Percentiles rank a stretch among this genome's conserved stretches.
These are phyloP conservation scores for Ambrosia hybrid DNA, from an alignment of 140 eudicot species.

Conservation along the genomic window DNA sequence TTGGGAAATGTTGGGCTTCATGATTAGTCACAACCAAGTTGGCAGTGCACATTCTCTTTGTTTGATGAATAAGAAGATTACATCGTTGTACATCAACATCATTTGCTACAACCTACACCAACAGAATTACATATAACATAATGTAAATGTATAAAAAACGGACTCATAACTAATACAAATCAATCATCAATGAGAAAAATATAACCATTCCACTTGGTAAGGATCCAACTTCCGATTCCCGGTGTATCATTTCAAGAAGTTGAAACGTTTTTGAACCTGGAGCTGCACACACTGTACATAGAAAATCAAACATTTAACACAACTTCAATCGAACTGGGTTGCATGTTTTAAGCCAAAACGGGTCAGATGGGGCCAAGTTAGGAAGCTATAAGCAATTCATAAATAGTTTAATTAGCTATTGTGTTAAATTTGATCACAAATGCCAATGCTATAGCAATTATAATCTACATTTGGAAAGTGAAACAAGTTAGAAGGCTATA, in stretches of 20 bases:
- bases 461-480: not conserved
- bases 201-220: constrained; percentile 93
- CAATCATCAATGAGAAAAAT: constrained; percentile 12
- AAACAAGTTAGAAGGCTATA: not conserved
- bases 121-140: constrained; percentile 10
- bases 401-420: not conserved
- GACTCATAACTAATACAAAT: not conserved
- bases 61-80: constrained; percentile 98
- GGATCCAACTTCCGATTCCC: constrained; percentile 50
- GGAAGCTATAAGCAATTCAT: too few relatives aligned
- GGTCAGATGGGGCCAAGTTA: not conserved
- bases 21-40: constrained; percentile 94
- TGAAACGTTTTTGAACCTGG: constrained; percentile 99
- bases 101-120: constrained; percentile 81
- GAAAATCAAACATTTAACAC: constrained; percentile 15
- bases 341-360: not conserved
- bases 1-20: constrained; percentile 95
- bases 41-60: constrained; percentile 96
- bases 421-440: not conserved
- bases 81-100: constrained; percentile 97
- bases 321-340: not conserved
- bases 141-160: not conserved
- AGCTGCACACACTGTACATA: constrained; percentile 93
- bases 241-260: constrained; percentile 89
- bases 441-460: not conserved